Evolutionary conservation across 2,329 filamentous ascomycete species (phyloP).

Genomic region (Ascochyta lentis): DNA sequence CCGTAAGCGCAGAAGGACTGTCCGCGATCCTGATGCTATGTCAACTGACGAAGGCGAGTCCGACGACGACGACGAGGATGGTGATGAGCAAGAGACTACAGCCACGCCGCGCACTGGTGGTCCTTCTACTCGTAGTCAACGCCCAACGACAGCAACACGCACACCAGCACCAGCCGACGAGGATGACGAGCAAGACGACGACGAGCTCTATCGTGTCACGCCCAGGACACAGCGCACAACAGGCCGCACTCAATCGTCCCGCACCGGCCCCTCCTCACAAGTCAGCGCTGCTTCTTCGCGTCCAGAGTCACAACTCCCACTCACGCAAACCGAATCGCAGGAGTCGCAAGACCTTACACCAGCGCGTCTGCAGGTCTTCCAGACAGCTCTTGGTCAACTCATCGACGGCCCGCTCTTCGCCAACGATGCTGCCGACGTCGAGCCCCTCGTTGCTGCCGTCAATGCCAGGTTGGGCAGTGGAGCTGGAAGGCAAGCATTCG

Average conservation of each 20-base stretch:
- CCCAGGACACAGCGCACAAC: slow-evolving; percentile 55
- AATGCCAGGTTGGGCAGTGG: slow-evolving; percentile 73
- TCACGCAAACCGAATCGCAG: slow-evolving; percentile 57
- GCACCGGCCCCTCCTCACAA: slow-evolving; percentile 59
- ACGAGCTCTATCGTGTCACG: slow-evolving; percentile 62
- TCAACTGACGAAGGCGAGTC: slow-evolving; percentile 65
- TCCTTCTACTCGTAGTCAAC: slow-evolving; percentile 43
- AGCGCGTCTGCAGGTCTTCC: slow-evolving; percentile 75
- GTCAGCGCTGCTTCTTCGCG: slow-evolving; percentile 80
- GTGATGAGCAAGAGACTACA: slow-evolving; percentile 49
- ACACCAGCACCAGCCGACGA: slow-evolving; percentile 46
- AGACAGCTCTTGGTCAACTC: slow-evolving; percentile 79
- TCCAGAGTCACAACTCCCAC: slow-evolving; percentile 73
- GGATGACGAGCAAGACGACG: slow-evolving; percentile 60
- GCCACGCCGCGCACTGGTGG: slow-evolving; percentile 49
- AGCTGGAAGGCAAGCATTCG: slow-evolving; percentile 66
- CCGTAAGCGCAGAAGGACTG: slow-evolving; percentile 81
- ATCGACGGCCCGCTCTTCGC: slow-evolving; percentile 84
- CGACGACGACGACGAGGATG: slow-evolving; percentile 67
- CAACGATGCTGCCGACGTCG: slow-evolving; percentile 80
- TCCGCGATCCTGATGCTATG: slow-evolving; percentile 62
- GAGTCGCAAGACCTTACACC: slow-evolving; percentile 61
- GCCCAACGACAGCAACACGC: slow-evolving; percentile 28
- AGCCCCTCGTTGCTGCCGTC: slow-evolving; percentile 77
- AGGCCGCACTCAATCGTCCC: slow-evolving; percentile 36